A percentile compares a stretch with the other conserved stretches of the same genome.
phyloP scores from a whole-genome alignment of 257 asterid genomes.

The Orobanche coerulescens region DNA sequence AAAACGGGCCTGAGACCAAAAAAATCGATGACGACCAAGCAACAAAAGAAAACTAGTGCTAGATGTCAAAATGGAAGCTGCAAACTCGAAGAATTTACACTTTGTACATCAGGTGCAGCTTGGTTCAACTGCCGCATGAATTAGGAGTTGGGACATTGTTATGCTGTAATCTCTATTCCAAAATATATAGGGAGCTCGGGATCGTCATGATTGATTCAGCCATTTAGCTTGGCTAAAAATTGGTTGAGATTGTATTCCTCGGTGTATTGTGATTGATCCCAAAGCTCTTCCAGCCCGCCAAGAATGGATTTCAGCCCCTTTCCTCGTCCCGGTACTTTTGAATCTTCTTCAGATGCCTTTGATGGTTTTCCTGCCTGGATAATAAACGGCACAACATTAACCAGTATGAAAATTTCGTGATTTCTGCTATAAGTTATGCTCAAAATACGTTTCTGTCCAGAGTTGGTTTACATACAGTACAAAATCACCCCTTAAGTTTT shows the following conservation, averaged over 20 bases:
- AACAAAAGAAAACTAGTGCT: constrained; percentile 19
- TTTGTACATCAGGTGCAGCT: constrained; percentile 39
- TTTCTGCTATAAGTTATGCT: not conserved
- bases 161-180: constrained; percentile 22
- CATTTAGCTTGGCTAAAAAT: constrained; percentile 72
- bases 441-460: not conserved
- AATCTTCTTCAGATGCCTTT: constrained; percentile 41
- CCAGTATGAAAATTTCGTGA: not conserved
- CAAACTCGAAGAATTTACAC: constrained; percentile 36
- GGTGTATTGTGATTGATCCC: constrained; percentile 98
- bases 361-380: constrained; percentile 56
- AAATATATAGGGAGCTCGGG: constrained; percentile 13
- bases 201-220: constrained; percentile 33
- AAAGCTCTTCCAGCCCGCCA: constrained; percentile 94
- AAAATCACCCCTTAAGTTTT: not conserved
- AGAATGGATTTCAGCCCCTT: constrained; percentile 87
- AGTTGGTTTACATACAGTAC: no score
- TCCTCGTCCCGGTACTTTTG: constrained; percentile 44
- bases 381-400: not conserved
- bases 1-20: constrained; percentile 19
- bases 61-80: constrained; percentile 45
- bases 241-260: constrained; percentile 86
- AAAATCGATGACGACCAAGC: not conserved
- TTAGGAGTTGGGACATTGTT: constrained; percentile 10
- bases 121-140: constrained; percentile 20